phyloP scores from a whole-genome alignment of 2,329 filamentous ascomycete species.

The Diaporthe amygdali region DNA sequence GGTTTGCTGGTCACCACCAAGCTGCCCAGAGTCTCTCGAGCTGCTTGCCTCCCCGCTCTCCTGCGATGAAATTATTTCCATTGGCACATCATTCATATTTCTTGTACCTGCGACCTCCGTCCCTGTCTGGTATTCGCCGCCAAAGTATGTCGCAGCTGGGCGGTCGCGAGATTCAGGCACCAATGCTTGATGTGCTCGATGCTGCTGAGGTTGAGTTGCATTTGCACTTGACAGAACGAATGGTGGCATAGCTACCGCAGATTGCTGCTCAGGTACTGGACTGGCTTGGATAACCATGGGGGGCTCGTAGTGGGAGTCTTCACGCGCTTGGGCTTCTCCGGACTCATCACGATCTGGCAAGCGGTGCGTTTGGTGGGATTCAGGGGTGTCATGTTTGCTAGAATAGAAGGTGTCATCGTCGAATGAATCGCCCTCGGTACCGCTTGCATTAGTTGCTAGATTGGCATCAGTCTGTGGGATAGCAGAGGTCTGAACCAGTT shows the following conservation, averaged over 20 bases:
- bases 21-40: slow-evolving; percentile 46
- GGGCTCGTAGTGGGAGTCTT: slow-evolving; percentile 41
- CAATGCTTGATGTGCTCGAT: background rate
- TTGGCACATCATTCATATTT: slow-evolving; percentile 30
- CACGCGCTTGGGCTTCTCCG: slow-evolving; percentile 43
- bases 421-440: slow-evolving; percentile 75
- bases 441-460: slow-evolving; percentile 60
- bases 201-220: slow-evolving; percentile 19
- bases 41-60: slow-evolving; percentile 48
- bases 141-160: background rate
- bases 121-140: background rate
- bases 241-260: slow-evolving; percentile 19
- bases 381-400: slow-evolving; percentile 83
- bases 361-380: slow-evolving; percentile 54
- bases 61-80: slow-evolving; percentile 37
- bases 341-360: slow-evolving; percentile 46
- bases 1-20: slow-evolving; percentile 38
- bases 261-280: slow-evolving; percentile 24
- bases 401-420: slow-evolving; percentile 97
- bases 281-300: slow-evolving; percentile 35
- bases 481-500: slow-evolving; percentile 72
- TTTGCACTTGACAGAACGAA: slow-evolving; percentile 14
- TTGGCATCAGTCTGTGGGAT: slow-evolving; percentile 62
- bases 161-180: background rate
- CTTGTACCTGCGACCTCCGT: background rate